A percentile compares a stretch with the other conserved stretches of the same genome.
Conservation (phyloP, 2,329 filamentous ascomycete species). For the Polytolypa hystricis region DNA sequence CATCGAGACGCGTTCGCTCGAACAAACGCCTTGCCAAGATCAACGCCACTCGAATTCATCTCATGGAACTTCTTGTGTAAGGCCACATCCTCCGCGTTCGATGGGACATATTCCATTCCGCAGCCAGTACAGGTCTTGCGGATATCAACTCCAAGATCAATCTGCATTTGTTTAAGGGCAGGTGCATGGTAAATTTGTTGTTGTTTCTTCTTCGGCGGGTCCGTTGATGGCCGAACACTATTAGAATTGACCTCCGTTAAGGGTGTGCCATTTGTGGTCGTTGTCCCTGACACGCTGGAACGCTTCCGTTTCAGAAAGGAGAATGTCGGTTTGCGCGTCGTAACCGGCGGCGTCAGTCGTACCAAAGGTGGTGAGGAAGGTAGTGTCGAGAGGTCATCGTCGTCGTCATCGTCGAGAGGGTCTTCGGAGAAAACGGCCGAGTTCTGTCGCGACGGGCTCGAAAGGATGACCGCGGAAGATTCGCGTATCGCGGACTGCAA, state of each 20-base stretch:
- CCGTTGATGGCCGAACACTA: conserved; percentile 28
- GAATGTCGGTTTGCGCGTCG: conserved; percentile 40
- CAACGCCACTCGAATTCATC: conserved; percentile 49
- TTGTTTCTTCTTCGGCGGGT: conserved; percentile 27
- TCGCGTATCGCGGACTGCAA: conserved; percentile 39
- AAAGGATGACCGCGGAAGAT: conserved; percentile 34
- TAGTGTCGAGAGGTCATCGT: conserved; percentile 35
- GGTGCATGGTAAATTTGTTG: conserved; percentile 18
- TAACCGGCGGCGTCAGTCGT: conserved; percentile 30
- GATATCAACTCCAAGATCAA: conserved; percentile 46
- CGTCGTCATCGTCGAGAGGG: conserved; percentile 28
- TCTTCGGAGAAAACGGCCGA: conserved; percentile 34
- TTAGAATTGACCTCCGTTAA: conserved; percentile 35
- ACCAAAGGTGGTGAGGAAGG: conserved; percentile 42
- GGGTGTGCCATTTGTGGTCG: conserved; percentile 14
- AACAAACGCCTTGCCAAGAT: conserved; percentile 48
- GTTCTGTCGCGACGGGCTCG: conserved; percentile 37
- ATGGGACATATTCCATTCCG: conserved; percentile 57
- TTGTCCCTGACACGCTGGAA: conserved; percentile 2
- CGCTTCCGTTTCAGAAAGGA: conserved; percentile 39
- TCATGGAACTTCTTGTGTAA: conserved; percentile 55
- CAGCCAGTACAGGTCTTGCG: conserved; percentile 49
- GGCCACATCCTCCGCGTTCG: conserved; percentile 48
- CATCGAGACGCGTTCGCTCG: conserved; percentile 41
- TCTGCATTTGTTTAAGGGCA: conserved; percentile 47